Evolutionary conservation across 2,329 filamentous ascomycete species (phyloP).

Genomic region (Thielaviopsis punctulata): DNA sequence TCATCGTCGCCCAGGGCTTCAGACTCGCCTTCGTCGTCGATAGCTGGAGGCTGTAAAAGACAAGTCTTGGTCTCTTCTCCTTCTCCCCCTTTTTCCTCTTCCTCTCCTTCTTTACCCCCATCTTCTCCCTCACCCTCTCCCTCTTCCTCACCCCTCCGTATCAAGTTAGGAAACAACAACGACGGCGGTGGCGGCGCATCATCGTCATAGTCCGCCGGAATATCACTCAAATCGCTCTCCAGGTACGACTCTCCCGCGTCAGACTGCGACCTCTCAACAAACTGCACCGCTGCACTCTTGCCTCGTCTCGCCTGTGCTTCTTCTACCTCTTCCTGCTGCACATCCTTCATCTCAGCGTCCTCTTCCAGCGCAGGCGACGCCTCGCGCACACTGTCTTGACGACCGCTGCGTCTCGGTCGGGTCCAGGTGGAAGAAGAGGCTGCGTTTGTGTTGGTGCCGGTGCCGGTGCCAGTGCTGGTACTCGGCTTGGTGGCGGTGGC

Average conservation of each 20-base stretch:
- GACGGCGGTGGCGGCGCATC: constrained; percentile 30
- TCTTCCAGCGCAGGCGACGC: constrained; percentile 18
- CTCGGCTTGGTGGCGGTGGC: constrained; percentile 17
- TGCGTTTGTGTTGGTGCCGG: constrained; percentile 27
- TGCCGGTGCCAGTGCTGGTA: constrained; percentile 21
- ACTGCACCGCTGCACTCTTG: constrained; percentile 15
- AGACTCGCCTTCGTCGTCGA: constrained; percentile 12
- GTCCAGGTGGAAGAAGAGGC: constrained; percentile 16
- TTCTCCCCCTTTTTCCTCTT: background rate
- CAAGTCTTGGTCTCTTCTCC: background rate
- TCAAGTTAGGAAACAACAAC: constrained; percentile 32
- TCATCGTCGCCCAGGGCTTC: constrained; percentile 7
- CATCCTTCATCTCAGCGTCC: constrained; percentile 26
- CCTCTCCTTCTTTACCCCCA: background rate
- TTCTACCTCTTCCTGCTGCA: constrained; percentile 15
- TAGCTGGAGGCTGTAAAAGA: background rate
- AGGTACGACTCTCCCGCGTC: constrained; percentile 35
- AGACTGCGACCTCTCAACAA: constrained; percentile 15
- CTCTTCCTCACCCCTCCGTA: constrained; percentile 11
- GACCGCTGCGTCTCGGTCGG: background rate
- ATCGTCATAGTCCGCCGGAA: constrained; percentile 40
- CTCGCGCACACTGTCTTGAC: constrained; percentile 1
- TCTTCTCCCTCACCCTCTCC: background rate
- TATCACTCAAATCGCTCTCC: constrained; percentile 52
- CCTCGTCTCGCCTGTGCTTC: constrained; percentile 17